A percentile compares a stretch with the other conserved stretches of the same genome.
These are phyloP conservation scores for Torulaspora gathmanii DNA, from an alignment of 805 yeast species.

Conservation along the genomic window DNA sequence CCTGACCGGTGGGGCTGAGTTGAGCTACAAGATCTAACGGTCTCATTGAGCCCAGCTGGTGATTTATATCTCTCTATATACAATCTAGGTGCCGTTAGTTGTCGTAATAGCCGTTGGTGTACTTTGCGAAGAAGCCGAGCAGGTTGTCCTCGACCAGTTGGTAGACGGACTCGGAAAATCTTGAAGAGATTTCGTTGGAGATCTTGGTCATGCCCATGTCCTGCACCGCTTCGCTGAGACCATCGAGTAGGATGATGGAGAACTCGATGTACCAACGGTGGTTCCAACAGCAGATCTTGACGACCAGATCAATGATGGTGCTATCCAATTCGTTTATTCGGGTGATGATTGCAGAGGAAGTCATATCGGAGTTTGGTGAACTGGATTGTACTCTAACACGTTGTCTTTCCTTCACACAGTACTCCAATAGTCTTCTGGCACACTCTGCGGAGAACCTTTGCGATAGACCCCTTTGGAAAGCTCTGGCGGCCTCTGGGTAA, in stretches of 20 bases:
- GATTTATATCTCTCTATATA: constrained; percentile 1
- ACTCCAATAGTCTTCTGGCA: constrained; percentile 65
- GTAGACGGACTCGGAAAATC: constrained; percentile 46
- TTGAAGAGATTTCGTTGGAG: constrained; percentile 63
- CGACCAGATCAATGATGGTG: constrained; percentile 60
- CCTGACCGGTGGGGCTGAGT: constrained; percentile 5
- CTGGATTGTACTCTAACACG: constrained; percentile 23
- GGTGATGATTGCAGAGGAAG: constrained; percentile 35
- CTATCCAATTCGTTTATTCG: constrained; percentile 40
- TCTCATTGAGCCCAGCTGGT: background rate
- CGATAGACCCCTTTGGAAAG: constrained; percentile 67
- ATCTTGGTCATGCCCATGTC: constrained; percentile 78
- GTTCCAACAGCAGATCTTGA: constrained; percentile 90
- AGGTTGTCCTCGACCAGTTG: constrained; percentile 29
- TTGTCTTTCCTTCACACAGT: constrained; percentile 50
- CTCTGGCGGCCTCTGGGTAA: constrained; percentile 78
- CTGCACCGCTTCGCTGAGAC: constrained; percentile 56
- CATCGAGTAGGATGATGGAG: constrained; percentile 60
- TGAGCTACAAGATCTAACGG: background rate
- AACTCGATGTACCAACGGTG: constrained; percentile 97
- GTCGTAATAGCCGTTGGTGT: constrained; percentile 31
- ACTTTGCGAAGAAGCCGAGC: constrained; percentile 26
- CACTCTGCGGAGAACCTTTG: constrained; percentile 78
- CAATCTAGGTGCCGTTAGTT: constrained; percentile 10
- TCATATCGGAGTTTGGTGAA: constrained; percentile 23